Evolutionary conservation across 2,329 filamentous ascomycete species (phyloP).

Genomic region (Graphiopsis chlorocephala): DNA sequence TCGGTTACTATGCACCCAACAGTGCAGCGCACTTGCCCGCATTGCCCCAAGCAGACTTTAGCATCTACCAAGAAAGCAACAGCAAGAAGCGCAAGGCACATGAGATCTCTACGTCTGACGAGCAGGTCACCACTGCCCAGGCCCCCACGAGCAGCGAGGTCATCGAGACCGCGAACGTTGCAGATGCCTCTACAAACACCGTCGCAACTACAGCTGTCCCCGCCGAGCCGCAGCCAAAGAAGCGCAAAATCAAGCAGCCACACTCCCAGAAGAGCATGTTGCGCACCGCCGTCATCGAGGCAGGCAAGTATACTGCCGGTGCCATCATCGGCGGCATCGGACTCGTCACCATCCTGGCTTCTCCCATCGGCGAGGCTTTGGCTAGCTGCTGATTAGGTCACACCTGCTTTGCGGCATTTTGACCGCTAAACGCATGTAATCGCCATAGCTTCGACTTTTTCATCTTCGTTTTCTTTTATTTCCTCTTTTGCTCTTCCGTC

Average conservation of each 20-base stretch:
- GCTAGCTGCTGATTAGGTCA: slow-evolving; percentile 20
- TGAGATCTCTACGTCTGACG: slow-evolving; percentile 19
- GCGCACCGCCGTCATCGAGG: slow-evolving; percentile 16
- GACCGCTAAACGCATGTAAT: not conserved
- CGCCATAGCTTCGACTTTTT: not conserved
- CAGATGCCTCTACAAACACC: not conserved
- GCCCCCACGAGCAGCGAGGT: slow-evolving; percentile 19
- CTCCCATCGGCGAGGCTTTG: slow-evolving; percentile 26
- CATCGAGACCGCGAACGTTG: no score
- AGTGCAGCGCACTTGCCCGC: not conserved
- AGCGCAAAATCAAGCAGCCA: slow-evolving; percentile 6
- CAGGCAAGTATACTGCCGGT: slow-evolving; percentile 21
- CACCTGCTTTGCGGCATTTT: not conserved
- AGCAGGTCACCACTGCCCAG: not conserved
- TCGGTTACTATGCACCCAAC: not conserved
- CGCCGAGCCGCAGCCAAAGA: not conserved
- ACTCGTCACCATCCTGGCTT: slow-evolving; percentile 28
- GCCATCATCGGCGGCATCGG: slow-evolving; percentile 25
- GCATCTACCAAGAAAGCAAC: not conserved
- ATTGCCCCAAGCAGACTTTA: not conserved
- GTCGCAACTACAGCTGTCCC: not conserved
- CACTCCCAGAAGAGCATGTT: slow-evolving; percentile 7
- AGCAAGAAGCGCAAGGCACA: slow-evolving; percentile 29
- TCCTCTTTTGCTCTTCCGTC: not conserved
- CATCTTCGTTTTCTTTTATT: not conserved